A percentile compares a stretch with the other conserved stretches of the same genome.
phyloP scores from a whole-genome alignment of 2,329 filamentous ascomycete genomes.

The Cadophora gregata region DNA sequence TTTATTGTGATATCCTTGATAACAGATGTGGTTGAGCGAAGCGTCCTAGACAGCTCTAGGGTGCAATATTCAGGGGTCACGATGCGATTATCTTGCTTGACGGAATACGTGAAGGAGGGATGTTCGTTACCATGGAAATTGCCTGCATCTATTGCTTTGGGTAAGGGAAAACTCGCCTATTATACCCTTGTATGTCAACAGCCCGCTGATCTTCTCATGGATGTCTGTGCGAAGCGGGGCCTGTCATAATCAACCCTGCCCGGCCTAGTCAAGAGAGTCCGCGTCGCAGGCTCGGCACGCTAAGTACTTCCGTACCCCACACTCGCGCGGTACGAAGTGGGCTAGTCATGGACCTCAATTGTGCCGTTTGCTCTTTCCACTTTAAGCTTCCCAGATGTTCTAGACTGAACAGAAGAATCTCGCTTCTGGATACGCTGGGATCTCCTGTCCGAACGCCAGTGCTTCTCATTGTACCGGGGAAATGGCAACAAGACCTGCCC shows the following conservation, averaged over 20 bases:
- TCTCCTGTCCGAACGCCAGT: too few species aligned
- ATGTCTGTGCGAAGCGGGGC: constrained; percentile 1
- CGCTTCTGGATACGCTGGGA: too few species aligned
- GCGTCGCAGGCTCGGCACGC: neutral
- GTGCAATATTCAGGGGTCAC: neutral
- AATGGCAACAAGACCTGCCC: too few species aligned
- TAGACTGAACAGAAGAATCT: too few species aligned
- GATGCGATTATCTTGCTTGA: neutral
- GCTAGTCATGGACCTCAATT: too few species aligned
- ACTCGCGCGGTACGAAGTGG: neutral
- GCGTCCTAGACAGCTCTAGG: neutral
- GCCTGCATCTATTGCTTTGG: neutral
- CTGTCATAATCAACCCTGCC: neutral
- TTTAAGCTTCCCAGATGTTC: too few species aligned
- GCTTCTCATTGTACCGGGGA: too few species aligned
- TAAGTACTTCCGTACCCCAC: neutral
- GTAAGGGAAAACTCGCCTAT: neutral
- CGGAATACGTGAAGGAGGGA: neutral
- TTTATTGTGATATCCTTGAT: neutral
- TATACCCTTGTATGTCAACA: neutral
- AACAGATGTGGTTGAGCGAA: neutral
- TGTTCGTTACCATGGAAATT: neutral
- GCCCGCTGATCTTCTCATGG: neutral
- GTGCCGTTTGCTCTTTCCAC: too few species aligned
- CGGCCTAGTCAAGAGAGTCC: neutral